A percentile compares a stretch with the other conserved stretches of the same genome.
phyloP scores from a whole-genome alignment of 2,329 filamentous ascomycete genomes.

The Periconia sp. region DNA sequence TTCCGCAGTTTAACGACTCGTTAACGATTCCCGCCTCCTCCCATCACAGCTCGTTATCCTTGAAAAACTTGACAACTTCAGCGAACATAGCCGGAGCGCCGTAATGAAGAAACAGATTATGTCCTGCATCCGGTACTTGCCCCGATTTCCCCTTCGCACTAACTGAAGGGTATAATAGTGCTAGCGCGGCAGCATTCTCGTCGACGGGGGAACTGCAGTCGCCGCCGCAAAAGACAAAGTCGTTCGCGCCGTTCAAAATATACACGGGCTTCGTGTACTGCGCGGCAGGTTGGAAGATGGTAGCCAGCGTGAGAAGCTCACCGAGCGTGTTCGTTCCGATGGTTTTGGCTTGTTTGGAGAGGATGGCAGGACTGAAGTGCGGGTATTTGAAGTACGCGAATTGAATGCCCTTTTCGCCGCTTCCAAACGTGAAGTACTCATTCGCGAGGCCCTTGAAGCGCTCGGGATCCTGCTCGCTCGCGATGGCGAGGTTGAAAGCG shows the following conservation, averaged over 20 bases:
- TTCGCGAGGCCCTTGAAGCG: slow-evolving; percentile 5
- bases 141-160: background rate
- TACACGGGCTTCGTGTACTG: slow-evolving; percentile 5
- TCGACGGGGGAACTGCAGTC: slow-evolving; percentile 6
- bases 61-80: too few relatives aligned
- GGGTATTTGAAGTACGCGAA: slow-evolving; percentile 13
- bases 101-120: slow-evolving; percentile 10
- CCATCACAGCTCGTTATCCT: too few relatives aligned
- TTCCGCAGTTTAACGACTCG: too few relatives aligned
- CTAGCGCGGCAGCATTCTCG: slow-evolving; percentile 2
- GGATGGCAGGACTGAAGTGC: background rate
- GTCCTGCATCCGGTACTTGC: slow-evolving; percentile 1
- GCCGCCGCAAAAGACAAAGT: slow-evolving; percentile 10
- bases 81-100: too few relatives aligned
- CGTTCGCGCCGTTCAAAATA: slow-evolving; percentile 7
- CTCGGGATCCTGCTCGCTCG: slow-evolving; percentile 6
- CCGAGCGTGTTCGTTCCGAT: slow-evolving; percentile 7
- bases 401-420: slow-evolving; percentile 2
- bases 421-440: slow-evolving; percentile 9
- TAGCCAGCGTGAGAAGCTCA: slow-evolving; percentile 6
- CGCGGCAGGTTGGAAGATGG: slow-evolving; percentile 1
- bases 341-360: slow-evolving; percentile 1
- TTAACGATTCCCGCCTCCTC: too few relatives aligned
- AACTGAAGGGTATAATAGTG: slow-evolving; percentile 5
- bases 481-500: slow-evolving; percentile 15